These are phyloP conservation scores for Yamadazyma sp. DNA, from an alignment of 1,139 yeast species.

Conservation along the genomic window DNA sequence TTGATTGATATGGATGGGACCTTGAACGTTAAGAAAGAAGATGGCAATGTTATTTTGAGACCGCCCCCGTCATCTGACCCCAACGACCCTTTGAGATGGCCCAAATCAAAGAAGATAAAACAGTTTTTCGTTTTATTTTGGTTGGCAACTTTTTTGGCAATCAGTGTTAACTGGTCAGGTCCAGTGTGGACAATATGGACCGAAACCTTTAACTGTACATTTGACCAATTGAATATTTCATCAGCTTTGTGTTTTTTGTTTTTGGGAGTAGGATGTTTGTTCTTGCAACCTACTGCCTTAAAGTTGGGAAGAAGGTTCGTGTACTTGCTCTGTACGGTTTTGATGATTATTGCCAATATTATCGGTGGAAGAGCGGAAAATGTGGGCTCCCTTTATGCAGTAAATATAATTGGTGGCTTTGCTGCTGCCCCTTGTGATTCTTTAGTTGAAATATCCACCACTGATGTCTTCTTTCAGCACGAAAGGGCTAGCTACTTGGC, in stretches of 20 bases:
- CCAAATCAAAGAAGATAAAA: slow-evolving; percentile 27
- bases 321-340: slow-evolving; percentile 32
- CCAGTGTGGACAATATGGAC: slow-evolving; percentile 45
- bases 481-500: slow-evolving; percentile 45
- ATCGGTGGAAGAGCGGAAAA: slow-evolving; percentile 33
- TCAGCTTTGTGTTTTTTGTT: slow-evolving; percentile 37
- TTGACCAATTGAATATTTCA: slow-evolving; percentile 26
- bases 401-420: slow-evolving; percentile 38
- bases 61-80: slow-evolving; percentile 42
- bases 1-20: slow-evolving; percentile 49
- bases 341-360: slow-evolving; percentile 34
- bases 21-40: slow-evolving; percentile 32
- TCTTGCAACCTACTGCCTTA: slow-evolving; percentile 44
- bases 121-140: slow-evolving; percentile 37
- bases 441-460: slow-evolving; percentile 47
- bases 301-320: slow-evolving; percentile 42
- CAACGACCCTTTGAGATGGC: slow-evolving; percentile 44
- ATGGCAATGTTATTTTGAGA: slow-evolving; percentile 28
- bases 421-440: slow-evolving; percentile 54
- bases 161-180: slow-evolving; percentile 41
- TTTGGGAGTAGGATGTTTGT: slow-evolving; percentile 40
- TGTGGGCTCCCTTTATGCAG: slow-evolving; percentile 28
- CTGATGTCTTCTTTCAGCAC: slow-evolving; percentile 50
- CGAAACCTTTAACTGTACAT: slow-evolving; percentile 28
- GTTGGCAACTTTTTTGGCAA: slow-evolving; percentile 43